Percentiles rank a stretch among this genome's conserved stretches.
Evolutionary conservation across 306 rosid species (phyloP).

Genomic region (Abrus pulchellus): DNA sequence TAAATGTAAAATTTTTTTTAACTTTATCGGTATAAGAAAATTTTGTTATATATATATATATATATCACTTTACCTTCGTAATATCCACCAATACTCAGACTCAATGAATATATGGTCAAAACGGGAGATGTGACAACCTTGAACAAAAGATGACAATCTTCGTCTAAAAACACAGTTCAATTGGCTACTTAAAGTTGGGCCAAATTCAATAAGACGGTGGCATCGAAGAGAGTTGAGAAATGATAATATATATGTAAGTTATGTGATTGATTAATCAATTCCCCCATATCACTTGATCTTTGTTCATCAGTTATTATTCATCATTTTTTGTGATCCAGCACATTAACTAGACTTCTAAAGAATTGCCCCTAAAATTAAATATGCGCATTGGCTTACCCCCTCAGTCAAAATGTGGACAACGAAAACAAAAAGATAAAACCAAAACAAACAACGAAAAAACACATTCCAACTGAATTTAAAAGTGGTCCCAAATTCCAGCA

Average conservation of each 20-base stretch:
- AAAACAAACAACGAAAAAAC: constrained; percentile 44
- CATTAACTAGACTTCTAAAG: background rate
- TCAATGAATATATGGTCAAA: constrained; percentile 35
- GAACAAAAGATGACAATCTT: constrained; percentile 24
- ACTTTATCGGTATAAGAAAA: too few relatives aligned
- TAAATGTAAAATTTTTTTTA: too few relatives aligned
- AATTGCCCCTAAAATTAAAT: constrained; percentile 20
- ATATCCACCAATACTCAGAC: constrained; percentile 46
- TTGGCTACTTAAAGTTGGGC: constrained; percentile 22
- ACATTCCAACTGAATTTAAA: constrained; percentile 35
- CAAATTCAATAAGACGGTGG: constrained; percentile 20
- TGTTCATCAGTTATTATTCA: constrained; percentile 12
- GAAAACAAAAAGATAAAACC: constrained; percentile 14
- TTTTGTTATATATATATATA: background rate
- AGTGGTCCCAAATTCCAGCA: constrained; percentile 30
- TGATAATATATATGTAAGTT: background rate
- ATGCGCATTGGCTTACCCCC: constrained; percentile 38
- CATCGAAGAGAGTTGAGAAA: constrained; percentile 10
- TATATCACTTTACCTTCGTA: constrained; percentile 21
- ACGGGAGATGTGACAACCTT: constrained; percentile 22
- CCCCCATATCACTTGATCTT: constrained; percentile 11
- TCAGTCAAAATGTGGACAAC: constrained; percentile 8
- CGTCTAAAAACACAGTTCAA: constrained; percentile 8
- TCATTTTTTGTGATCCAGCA: background rate
- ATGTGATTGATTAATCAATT: constrained; percentile 1